Evolutionary conservation across 2,329 filamentous ascomycete genomes (phyloP).

Genomic region (Penicillium sp.): DNA sequence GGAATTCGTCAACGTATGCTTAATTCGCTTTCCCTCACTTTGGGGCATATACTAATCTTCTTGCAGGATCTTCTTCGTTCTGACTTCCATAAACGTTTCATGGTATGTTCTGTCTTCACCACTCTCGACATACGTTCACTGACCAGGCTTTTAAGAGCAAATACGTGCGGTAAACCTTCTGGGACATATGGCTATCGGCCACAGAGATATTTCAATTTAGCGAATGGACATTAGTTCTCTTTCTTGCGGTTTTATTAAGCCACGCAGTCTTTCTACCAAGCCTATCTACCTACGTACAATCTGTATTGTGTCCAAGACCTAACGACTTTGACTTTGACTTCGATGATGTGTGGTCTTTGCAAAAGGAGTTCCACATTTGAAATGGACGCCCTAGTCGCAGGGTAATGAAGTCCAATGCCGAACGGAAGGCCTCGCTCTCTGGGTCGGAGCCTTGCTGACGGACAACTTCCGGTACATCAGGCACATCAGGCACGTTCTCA

Average conservation of each 20-base stretch:
- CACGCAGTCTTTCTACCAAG: too few relatives aligned
- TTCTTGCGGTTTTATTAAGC: not conserved
- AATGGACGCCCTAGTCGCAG: too few relatives aligned
- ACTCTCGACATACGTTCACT: not conserved
- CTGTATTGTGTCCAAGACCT: too few relatives aligned
- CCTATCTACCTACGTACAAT: too few relatives aligned
- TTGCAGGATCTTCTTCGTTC: constrained; percentile 76
- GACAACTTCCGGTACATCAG: too few relatives aligned
- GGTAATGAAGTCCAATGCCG: too few relatives aligned
- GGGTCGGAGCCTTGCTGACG: too few relatives aligned
- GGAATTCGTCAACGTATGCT: constrained; percentile 88
- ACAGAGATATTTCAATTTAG: not conserved
- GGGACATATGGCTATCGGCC: not conserved
- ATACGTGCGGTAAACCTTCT: constrained; percentile 4
- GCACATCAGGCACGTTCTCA: too few relatives aligned
- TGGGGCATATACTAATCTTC: constrained; percentile 19
- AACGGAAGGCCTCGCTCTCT: too few relatives aligned
- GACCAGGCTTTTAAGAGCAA: constrained; percentile 1
- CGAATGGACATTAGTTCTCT: not conserved
- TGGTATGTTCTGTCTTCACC: constrained; percentile 52
- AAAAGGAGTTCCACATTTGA: too few relatives aligned
- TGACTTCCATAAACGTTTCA: constrained; percentile 97
- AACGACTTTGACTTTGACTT: too few relatives aligned
- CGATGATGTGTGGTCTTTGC: too few relatives aligned
- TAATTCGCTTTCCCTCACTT: not conserved